Conservation (phyloP, 1,139 yeast species). For the Hanseniaspora sp. region DNA sequence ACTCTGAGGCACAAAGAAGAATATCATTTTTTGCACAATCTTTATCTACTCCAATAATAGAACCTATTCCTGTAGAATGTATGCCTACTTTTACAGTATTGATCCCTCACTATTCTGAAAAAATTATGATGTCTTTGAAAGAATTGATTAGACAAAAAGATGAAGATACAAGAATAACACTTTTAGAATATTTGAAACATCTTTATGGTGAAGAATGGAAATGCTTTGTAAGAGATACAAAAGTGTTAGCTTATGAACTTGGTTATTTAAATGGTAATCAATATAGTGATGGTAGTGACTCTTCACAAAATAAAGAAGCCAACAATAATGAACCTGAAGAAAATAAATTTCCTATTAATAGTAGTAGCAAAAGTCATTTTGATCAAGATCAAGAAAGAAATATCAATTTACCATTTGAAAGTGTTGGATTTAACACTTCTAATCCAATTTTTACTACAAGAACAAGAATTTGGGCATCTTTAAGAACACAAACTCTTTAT, state of each 20-base stretch:
- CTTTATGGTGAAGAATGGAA: conserved; percentile 68
- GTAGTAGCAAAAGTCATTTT: conserved; percentile 22
- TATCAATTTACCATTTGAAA: conserved; percentile 50
- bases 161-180: conserved; percentile 47
- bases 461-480: conserved; percentile 74
- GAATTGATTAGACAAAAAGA: conserved; percentile 60
- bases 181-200: conserved; percentile 62
- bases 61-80: conserved; percentile 57
- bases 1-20: conserved; percentile 73
- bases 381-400: conserved; percentile 19
- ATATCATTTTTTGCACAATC: conserved; percentile 84
- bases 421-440: conserved; percentile 59
- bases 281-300: background rate
- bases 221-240: conserved; percentile 57
- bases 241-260: conserved; percentile 32
- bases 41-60: conserved; percentile 63
- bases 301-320: conserved; percentile 18
- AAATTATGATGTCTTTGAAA: conserved; percentile 49
- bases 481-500: conserved; percentile 65
- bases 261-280: conserved; percentile 20
- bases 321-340: background rate
- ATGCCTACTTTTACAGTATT: conserved; percentile 77
- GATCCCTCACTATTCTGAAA: conserved; percentile 78
- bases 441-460: conserved; percentile 51
- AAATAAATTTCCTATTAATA: conserved; percentile 20